These are phyloP conservation scores for Phytophthora fragariae DNA, from an alignment of 352 stramenopile genomes.

Conservation along the genomic window DNA sequence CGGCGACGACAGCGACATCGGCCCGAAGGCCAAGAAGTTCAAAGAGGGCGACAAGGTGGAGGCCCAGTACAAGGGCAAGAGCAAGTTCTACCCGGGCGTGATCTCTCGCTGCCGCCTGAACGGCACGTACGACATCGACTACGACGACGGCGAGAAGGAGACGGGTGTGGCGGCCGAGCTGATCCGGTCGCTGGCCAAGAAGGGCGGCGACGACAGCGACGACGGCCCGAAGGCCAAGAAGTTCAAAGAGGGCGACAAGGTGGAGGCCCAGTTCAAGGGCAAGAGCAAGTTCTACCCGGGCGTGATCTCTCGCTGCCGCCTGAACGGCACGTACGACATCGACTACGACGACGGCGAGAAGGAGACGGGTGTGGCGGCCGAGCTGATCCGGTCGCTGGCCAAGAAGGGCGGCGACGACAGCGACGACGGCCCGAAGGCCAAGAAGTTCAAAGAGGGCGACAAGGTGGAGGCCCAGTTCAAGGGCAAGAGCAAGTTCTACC, in stretches of 20 bases:
- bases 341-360: slow-evolving; percentile 85
- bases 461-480: slow-evolving; percentile 38
- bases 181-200: slow-evolving; percentile 39
- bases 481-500: slow-evolving; percentile 70
- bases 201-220: slow-evolving; percentile 28
- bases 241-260: slow-evolving; percentile 38
- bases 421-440: slow-evolving; percentile 28
- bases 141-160: slow-evolving; percentile 27
- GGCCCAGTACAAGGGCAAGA: slow-evolving; percentile 12
- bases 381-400: slow-evolving; percentile 46
- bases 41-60: slow-evolving; percentile 30
- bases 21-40: slow-evolving; percentile 32
- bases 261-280: slow-evolving; percentile 20
- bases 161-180: slow-evolving; percentile 50
- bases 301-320: slow-evolving; percentile 6
- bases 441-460: slow-evolving; percentile 37
- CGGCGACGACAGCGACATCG: slow-evolving; percentile 25
- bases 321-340: slow-evolving; percentile 82
- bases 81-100: slow-evolving; percentile 57
- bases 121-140: slow-evolving; percentile 29
- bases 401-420: slow-evolving; percentile 31
- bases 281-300: slow-evolving; percentile 56
- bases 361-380: slow-evolving; percentile 56
- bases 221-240: slow-evolving; percentile 30
- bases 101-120: too few species aligned